Conservation (phyloP, 2,329 filamentous ascomycete species). For the Lizonia empirigonia region DNA sequence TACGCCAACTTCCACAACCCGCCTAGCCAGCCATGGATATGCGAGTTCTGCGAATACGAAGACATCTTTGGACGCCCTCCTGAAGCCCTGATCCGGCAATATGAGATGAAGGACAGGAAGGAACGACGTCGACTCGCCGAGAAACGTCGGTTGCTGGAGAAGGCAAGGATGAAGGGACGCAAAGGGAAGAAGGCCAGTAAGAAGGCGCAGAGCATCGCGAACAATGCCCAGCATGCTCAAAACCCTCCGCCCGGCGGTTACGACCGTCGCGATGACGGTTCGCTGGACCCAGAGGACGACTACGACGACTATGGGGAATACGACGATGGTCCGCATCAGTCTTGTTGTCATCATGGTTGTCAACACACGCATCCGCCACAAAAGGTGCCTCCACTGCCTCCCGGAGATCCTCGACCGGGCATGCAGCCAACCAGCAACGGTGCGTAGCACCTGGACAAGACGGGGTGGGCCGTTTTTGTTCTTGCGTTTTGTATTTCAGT, state of each 20-base stretch:
- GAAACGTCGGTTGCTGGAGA: conserved; percentile 81
- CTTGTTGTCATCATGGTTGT: conserved; percentile 42
- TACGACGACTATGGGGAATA: conserved; percentile 45
- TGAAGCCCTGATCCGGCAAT: conserved; percentile 81
- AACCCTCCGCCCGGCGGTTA: conserved; percentile 39
- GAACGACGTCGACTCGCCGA: conserved; percentile 85
- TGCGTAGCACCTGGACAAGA: conserved; percentile 45
- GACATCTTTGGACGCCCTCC: conserved; percentile 90
- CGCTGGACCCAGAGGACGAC: conserved; percentile 42
- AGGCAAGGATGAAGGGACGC: conserved; percentile 89
- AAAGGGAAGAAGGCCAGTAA: conserved; percentile 87
- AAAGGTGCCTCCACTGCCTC: conserved; percentile 32
- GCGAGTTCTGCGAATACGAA: conserved; percentile 98
- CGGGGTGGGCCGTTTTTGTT: conserved; percentile 50
- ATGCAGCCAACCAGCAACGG: conserved; percentile 33
- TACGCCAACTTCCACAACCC: conserved; percentile 78
- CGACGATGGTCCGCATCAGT: conserved; percentile 36
- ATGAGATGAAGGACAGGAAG: conserved; percentile 91
- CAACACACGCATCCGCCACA: conserved; percentile 39
- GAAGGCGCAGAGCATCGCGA: conserved; percentile 50
- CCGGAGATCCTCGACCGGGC: conserved; percentile 33
- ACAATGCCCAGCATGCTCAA: conserved; percentile 39
- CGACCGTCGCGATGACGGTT: conserved; percentile 41
- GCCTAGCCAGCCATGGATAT: conserved; percentile 89
- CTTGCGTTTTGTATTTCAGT: conserved; percentile 41